Evolutionary conservation across 1,284 basidiomycete genomes (phyloP).

Genomic region (Fomitopsis betulina): DNA sequence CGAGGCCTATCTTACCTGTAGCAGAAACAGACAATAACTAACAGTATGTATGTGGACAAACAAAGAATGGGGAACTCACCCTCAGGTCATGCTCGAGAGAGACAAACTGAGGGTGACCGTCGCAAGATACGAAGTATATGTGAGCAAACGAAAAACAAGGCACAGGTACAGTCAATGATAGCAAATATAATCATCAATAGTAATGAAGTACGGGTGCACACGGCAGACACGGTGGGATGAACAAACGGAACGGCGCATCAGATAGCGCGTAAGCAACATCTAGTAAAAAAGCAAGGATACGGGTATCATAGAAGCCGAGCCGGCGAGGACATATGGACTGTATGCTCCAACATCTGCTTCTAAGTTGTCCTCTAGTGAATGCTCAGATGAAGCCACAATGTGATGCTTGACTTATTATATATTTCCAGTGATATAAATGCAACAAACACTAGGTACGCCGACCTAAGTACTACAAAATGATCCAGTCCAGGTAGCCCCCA

Average conservation of each 20-base stretch:
- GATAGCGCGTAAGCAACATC: neutral
- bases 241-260: neutral
- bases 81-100: neutral
- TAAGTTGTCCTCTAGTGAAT: too few species aligned
- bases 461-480: too few species aligned
- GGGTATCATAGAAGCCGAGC: neutral
- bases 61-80: neutral
- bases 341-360: neutral
- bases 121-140: neutral
- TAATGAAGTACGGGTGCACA: neutral
- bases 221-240: neutral
- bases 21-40: neutral
- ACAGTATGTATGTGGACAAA: neutral
- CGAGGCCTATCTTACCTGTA: too few species aligned
- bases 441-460: too few species aligned
- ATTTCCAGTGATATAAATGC: too few species aligned
- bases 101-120: conserved; percentile 2
- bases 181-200: neutral
- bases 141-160: neutral
- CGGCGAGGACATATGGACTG: neutral
- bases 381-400: too few species aligned
- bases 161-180: neutral
- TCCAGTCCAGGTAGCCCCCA: too few species aligned
- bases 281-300: neutral
- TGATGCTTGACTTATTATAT: too few species aligned